Evolutionary conservation across 2,329 filamentous ascomycete genomes (phyloP).

Genomic region (Botryotinia narcissicola): DNA sequence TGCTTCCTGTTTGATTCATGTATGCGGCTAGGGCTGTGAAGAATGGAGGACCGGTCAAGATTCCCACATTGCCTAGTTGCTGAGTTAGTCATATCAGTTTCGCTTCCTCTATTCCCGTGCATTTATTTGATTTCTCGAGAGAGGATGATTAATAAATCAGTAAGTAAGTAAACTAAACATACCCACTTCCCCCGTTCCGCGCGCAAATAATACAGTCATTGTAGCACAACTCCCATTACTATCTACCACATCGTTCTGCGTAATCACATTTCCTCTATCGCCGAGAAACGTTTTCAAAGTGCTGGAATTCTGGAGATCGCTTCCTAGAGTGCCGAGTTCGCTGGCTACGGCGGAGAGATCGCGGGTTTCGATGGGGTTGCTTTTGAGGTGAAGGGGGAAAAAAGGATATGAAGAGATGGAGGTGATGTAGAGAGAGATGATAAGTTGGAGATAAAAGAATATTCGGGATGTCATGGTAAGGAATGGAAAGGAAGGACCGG

Average conservation of each 20-base stretch:
- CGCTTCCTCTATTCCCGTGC: no score
- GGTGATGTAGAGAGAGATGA: background rate
- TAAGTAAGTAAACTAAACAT: background rate
- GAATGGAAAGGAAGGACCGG: background rate
- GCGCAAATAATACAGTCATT: slow-evolving; percentile 34
- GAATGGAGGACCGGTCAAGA: slow-evolving; percentile 33
- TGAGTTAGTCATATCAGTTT: background rate
- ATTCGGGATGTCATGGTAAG: background rate
- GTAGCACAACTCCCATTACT: slow-evolving; percentile 30
- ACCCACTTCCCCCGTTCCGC: slow-evolving; percentile 33
- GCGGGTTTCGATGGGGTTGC: background rate
- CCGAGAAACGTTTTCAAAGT: slow-evolving; percentile 3
- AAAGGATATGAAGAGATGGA: background rate
- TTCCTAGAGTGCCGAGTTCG: slow-evolving; percentile 7
- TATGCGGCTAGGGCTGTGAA: slow-evolving; percentile 33
- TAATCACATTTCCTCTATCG: slow-evolving; percentile 11
- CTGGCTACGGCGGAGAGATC: slow-evolving; percentile 5
- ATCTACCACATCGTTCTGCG: slow-evolving; percentile 13
- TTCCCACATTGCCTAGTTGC: slow-evolving; percentile 33
- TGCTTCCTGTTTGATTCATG: slow-evolving; percentile 42
- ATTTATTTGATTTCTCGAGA: background rate
- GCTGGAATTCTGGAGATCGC: slow-evolving; percentile 12
- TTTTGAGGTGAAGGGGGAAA: no score
- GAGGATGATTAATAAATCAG: background rate
- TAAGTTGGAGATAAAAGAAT: background rate